Base-by-base conservation (phyloP, 2,329 filamentous ascomycete species). In the Aspergillus nomiae region DNA sequence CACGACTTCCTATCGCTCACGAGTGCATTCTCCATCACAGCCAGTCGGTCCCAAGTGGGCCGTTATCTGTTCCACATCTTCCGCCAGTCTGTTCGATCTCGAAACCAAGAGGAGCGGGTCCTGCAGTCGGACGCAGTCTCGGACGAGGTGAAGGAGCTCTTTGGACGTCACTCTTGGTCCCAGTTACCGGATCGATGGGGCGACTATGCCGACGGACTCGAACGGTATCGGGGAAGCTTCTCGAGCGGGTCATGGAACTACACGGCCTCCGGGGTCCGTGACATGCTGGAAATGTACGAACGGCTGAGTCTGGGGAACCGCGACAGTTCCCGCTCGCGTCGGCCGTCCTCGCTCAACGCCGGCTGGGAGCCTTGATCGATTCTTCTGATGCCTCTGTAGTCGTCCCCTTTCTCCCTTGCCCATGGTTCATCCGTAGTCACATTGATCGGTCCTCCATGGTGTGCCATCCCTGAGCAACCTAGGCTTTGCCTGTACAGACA, bases 1-100 rank as follows among this genome's bases (percentile, higher is more conserved):
- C 56, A 63, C 2, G 74, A 78, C 46, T 79, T 78, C 45, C 63
- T 78, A 1, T 70, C 71, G 0, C 70, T 79, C 0, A 71, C 72
- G 2, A 74, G 71, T 46, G 70, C 75, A 0, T 70, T 74, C 59
- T 66, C 67, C 1, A 64, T 69, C n/a, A 65, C 73, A n/a, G 66
- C 70, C 19, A 63, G 58, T 19, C 66, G 71, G 4, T 73, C 73
- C 0, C 65, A 62, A 1, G 65, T 74, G 1, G 73, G 73, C 0
- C 59, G 66, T 4, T 66, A 66, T 21, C 57, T 74, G 4, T 73
- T 69, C 36, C 68, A 71, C 32, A 63, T 74, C 21, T 74, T 74
- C 59, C 66, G 69, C 16, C 63, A 69, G 51, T 70, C 70, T 3
- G 65, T 73, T 6, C 61, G 63, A 4, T 61, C 65, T 19, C 70